Conservation (phyloP, 2,329 filamentous ascomycete genomes). For the Penicillium concentricum region DNA sequence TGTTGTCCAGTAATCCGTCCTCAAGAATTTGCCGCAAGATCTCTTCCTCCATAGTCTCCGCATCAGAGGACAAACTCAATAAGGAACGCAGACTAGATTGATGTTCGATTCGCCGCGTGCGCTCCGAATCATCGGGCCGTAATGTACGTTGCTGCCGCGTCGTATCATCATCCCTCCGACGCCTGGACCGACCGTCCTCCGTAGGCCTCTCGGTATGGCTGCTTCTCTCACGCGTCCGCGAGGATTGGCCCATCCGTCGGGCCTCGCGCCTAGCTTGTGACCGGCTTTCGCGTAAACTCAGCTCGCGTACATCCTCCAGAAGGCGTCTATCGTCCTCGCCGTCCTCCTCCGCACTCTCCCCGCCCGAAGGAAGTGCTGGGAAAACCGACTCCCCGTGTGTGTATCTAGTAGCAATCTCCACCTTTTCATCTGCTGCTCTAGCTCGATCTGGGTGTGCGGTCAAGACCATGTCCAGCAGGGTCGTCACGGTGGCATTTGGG, state of each 20-base stretch:
- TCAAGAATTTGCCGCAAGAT: conserved; percentile 86
- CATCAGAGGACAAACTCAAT: conserved; percentile 70
- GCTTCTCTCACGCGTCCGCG: conserved; percentile 33
- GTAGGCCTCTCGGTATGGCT: conserved; percentile 40
- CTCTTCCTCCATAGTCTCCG: conserved; percentile 78
- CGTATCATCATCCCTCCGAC: conserved; percentile 36
- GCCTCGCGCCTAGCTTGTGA: conserved; percentile 27
- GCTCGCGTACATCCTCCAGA: conserved; percentile 67
- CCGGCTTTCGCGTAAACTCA: conserved; percentile 62
- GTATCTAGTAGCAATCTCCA: conserved; percentile 73
- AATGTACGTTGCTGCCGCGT: conserved; percentile 21
- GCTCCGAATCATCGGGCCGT: conserved; percentile 27
- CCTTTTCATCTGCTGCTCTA: conserved; percentile 69
- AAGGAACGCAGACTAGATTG: conserved; percentile 85
- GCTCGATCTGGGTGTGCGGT: conserved; percentile 73
- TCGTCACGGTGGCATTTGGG: conserved; percentile 87
- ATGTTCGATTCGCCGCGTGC: conserved; percentile 70
- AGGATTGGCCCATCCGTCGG: conserved; percentile 24
- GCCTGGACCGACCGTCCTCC: conserved; percentile 39
- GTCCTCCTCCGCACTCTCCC: conserved; percentile 34
- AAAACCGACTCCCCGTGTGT: conserved; percentile 79
- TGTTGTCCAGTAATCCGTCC: conserved; percentile 80
- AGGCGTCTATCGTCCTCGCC: conserved; percentile 67
- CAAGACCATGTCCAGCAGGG: conserved; percentile 84
- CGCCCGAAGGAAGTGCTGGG: conserved; percentile 53